Conservation (phyloP, 495 filamentous ascomycete species). For the Jackrogersella multiformis region DNA sequence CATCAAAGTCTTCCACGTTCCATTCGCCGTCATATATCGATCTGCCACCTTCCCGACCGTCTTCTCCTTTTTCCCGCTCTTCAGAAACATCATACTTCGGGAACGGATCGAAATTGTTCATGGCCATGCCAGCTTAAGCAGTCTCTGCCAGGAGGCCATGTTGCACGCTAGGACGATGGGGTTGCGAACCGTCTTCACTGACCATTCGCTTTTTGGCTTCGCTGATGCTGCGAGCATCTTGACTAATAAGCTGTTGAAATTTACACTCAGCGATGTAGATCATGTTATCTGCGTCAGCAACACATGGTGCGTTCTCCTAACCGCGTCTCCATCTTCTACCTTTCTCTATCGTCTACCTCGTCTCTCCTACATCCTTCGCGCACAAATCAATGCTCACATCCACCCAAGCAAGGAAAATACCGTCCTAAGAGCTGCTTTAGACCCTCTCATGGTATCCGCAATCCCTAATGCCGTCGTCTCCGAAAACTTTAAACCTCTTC, state of each 20-base stretch:
- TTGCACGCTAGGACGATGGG: slow-evolving; percentile 97
- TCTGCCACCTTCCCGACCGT: slow-evolving; percentile 96
- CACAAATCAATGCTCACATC: slow-evolving; percentile 7
- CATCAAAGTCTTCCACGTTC: slow-evolving; percentile 97
- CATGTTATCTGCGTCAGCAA: slow-evolving; percentile 98
- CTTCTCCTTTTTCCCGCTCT: slow-evolving; percentile 97
- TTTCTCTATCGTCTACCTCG: too few relatives aligned
- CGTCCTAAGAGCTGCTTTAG: slow-evolving; percentile 90
- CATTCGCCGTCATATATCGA: slow-evolving; percentile 94
- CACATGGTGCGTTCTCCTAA: slow-evolving; percentile 74
- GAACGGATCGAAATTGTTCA: slow-evolving; percentile 97
- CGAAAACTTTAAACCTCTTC: slow-evolving; percentile 84
- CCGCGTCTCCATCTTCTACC: too few relatives aligned
- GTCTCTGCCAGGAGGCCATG: slow-evolving; percentile 92
- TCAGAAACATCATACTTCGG: slow-evolving; percentile 92
- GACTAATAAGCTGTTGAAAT: slow-evolving; percentile 96
- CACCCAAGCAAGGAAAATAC: slow-evolving; percentile 87
- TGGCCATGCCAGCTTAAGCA: slow-evolving; percentile 91
- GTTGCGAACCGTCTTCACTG: slow-evolving; percentile 92
- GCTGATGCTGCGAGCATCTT: slow-evolving; percentile 95
- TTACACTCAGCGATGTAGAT: slow-evolving; percentile 94
- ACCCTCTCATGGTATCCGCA: slow-evolving; percentile 95
- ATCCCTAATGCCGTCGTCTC: slow-evolving; percentile 98
- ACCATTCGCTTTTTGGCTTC: slow-evolving; percentile 98
- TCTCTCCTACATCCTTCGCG: not conserved